Evolutionary conservation across 1,284 basidiomycete genomes (phyloP).

Genomic region (Ceratobasidium sp.): DNA sequence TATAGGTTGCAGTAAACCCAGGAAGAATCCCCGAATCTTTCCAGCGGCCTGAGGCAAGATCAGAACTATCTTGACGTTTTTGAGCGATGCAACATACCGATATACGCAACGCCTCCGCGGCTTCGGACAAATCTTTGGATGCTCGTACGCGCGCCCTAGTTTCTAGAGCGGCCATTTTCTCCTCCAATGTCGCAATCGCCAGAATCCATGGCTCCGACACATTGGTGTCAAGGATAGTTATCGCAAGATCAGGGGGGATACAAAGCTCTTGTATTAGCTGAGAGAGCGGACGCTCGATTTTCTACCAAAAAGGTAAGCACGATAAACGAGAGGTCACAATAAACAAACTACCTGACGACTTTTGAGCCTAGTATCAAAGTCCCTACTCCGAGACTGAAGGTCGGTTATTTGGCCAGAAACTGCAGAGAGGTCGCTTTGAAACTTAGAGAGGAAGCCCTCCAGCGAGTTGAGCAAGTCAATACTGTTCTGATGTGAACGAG

Average conservation of each 20-base stretch:
- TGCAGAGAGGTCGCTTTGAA: constrained; percentile 90
- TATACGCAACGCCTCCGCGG: constrained; percentile 85
- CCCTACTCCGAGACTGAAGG: constrained; percentile 86
- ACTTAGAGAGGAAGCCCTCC: constrained; percentile 90
- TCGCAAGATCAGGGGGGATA: constrained; percentile 81
- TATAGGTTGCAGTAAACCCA: constrained; percentile 83
- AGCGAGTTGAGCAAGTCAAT: constrained; percentile 81
- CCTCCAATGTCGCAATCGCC: constrained; percentile 81
- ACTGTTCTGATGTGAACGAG: constrained; percentile 63
- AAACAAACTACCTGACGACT: constrained; percentile 87
- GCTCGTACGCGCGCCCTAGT: constrained; percentile 82
- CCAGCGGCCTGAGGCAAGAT: constrained; percentile 74
- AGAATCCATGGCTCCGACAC: constrained; percentile 86
- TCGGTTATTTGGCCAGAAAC: constrained; percentile 96
- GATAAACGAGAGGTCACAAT: too few species aligned
- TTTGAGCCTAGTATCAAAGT: constrained; percentile 86
- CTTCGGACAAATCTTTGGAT: constrained; percentile 79
- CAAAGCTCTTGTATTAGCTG: constrained; percentile 81
- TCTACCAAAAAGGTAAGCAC: constrained; percentile 65
- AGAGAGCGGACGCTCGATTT: constrained; percentile 86
- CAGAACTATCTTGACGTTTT: background rate
- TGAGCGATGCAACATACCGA: constrained; percentile 60
- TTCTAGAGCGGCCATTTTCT: constrained; percentile 71
- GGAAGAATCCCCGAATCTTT: constrained; percentile 88
- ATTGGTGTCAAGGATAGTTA: constrained; percentile 81